Evolutionary conservation across 179 eudicot genomes (phyloP), one percentile per base, ranked within the genome.

Genomic region (Corrigiola litoralis): DNA sequence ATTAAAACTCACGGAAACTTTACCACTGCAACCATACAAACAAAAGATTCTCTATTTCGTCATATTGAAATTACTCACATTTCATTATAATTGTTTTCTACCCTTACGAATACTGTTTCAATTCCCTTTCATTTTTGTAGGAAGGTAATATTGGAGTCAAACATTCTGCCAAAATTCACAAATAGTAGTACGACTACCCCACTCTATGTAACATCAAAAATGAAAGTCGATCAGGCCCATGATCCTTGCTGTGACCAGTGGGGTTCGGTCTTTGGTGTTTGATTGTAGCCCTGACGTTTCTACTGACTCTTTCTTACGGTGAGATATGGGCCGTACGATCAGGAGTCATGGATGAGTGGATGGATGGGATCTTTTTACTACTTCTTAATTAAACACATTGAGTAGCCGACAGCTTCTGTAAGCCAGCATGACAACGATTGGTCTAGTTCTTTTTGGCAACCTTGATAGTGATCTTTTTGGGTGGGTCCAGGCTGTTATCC

Each of bases 381-480:
- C 27, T 9, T 24, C n/a, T 1, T 41, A 16, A 34, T 29, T 29
- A 21, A 36, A 44, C 31, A 48, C 37, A 54, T 36, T 25, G 66
- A 66, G 72, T 74, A 75, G 77, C 81, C 84, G 87, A 83, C 87
- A 80, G 67, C 51, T 23, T 65, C 82, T 81, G 83, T 63, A 66
- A 41, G 42, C 20, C 38, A 41, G 56, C 54, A 53, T 62, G 81
- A 81, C 77, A 75, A 74, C 62, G 87, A 81, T 81, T 74, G 72
- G 74, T 76, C 85, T 83, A 73, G 85, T 78, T 81, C 83, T 73
- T 78, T 83, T 83, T 83, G 81, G 85, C 85, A 73, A 81, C 27
- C 67, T 70, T 70, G 74, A 70, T 51, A 33, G 69, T 64, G 71
- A 75, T 68, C 48, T 41, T 33, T 27, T 41, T 20, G 21, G 23